Base-by-base conservation (phyloP, 2,329 filamentous ascomycete genomes). In the Arthroderma sp. region DNA sequence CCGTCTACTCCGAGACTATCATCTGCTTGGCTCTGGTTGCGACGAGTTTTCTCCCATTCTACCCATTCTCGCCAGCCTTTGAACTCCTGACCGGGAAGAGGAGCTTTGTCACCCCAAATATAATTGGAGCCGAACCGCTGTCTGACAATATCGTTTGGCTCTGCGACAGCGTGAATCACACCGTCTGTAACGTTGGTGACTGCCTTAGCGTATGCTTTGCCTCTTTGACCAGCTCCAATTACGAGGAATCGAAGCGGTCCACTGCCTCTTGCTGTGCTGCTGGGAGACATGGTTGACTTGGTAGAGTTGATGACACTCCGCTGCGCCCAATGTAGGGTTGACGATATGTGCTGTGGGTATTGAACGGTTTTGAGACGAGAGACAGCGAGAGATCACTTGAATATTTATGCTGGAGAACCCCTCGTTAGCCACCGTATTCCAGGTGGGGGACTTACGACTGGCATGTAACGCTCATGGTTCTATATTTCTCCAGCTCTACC, bases 161-260 rank as follows among this genome's bases (percentile, higher is more conserved):
- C 91, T 22, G 83, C 86, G 10, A 98, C 77, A 28, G 84, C 84
- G 22, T 74, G 76, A 48, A 96, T 76, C 30, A 80, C 59, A 4
- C 82, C 85, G 51, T 78, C 74, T 48, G 76, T 80, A 11, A 76
- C 77, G 10, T 71, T 68, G n/a, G 68, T 63, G 6, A 86, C 78
- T 43, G 81, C 81, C 48, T 72, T 70, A 30, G 82, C 83, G 59
- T 93, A 94, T 29, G 78, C 75, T 42, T 75, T 73, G 9, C 87
- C 87, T 32, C 87, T 79, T 40, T 82, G 85, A 31, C 87, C 86
- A 5, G 85, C 86, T 15, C 87, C 87, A 53, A 94, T 80, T 56
- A 94, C 75, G 45, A 93, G 71, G 56, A 93, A 77, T 42, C 81
- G 77, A 3, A 80, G 76, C 30, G 51, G 50, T 43, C 54, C 44